phyloP scores from a whole-genome alignment of 164 flowering plant species.

The Stephania cephalantha region DNA sequence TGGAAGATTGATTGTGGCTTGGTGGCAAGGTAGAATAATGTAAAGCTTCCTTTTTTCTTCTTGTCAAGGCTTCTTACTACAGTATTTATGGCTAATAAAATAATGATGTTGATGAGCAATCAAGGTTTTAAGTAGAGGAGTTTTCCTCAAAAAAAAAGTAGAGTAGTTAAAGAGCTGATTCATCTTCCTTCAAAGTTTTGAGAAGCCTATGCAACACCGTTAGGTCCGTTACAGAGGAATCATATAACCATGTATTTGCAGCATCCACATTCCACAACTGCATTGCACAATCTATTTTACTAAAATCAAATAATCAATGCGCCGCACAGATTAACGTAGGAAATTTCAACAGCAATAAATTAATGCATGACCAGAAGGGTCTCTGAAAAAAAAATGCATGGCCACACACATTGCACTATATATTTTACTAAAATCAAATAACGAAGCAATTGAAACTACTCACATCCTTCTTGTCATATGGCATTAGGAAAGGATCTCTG shows the following conservation, averaged over 20 bases:
- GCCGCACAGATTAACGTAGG: background rate
- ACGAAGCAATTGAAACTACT: constrained; percentile 22
- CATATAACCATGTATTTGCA: background rate
- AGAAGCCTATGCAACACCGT: background rate
- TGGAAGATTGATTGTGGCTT: too few species aligned
- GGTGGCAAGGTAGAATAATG: too few species aligned
- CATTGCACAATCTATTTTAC: background rate
- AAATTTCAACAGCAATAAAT: background rate
- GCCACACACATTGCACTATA: too few species aligned
- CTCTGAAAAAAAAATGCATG: too few species aligned
- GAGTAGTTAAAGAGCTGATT: too few species aligned
- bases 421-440: background rate
- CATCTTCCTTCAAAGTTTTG: background rate
- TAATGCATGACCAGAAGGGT: background rate
- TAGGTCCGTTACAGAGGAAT: background rate
- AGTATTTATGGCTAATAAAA: too few species aligned
- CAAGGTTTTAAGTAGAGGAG: too few species aligned
- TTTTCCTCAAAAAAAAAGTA: too few species aligned
- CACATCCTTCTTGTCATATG: constrained; percentile 93
- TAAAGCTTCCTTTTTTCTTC: too few species aligned
- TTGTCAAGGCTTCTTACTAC: too few species aligned
- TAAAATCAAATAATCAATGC: background rate
- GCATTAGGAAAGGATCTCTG: constrained; percentile 85
- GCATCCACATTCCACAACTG: background rate
- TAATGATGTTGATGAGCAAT: too few species aligned